These are phyloP conservation scores for Phaeotremella skinneri DNA, from an alignment of 768 basidiomycete genomes.

Conservation along the genomic window DNA sequence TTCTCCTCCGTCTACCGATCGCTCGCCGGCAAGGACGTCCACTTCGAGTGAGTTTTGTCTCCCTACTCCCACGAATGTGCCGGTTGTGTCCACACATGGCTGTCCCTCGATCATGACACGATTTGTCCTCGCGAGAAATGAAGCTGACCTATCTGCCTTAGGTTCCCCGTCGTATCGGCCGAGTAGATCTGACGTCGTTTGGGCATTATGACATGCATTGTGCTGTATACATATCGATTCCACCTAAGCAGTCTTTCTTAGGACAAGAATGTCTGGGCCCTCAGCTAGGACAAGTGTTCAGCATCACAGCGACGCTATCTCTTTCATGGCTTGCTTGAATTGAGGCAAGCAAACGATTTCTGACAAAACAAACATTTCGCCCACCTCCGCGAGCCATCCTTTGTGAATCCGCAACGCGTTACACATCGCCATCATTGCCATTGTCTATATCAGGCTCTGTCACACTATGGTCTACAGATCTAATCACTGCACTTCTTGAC, in stretches of 20 bases:
- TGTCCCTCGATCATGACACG: too few species aligned
- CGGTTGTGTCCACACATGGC: too few species aligned
- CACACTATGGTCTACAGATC: not conserved
- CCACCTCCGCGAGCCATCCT: not conserved
- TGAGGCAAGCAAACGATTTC: too few species aligned
- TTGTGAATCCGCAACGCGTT: not conserved
- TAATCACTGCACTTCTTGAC: not conserved
- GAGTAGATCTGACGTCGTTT: conserved; percentile 34
- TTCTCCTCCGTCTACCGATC: conserved; percentile 94
- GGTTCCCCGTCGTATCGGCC: conserved; percentile 41
- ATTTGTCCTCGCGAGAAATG: not conserved
- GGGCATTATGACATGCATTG: conserved; percentile 27
- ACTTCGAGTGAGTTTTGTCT: conserved; percentile 48
- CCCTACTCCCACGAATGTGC: too few species aligned
- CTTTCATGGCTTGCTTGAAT: too few species aligned
- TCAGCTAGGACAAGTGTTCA: too few species aligned
- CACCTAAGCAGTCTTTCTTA: not conserved
- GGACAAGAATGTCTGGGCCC: too few species aligned
- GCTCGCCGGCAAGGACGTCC: conserved; percentile 92
- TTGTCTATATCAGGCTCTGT: not conserved
- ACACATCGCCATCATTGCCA: not conserved
- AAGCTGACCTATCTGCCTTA: conserved; percentile 13
- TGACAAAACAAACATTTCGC: too few species aligned
- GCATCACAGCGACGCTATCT: too few species aligned
- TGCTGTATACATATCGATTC: conserved; percentile 13